Evolutionary conservation across 2,329 filamentous ascomycete genomes (phyloP), one percentile per base, ranked within the genome.

Genomic region (Aspergillus niger): DNA sequence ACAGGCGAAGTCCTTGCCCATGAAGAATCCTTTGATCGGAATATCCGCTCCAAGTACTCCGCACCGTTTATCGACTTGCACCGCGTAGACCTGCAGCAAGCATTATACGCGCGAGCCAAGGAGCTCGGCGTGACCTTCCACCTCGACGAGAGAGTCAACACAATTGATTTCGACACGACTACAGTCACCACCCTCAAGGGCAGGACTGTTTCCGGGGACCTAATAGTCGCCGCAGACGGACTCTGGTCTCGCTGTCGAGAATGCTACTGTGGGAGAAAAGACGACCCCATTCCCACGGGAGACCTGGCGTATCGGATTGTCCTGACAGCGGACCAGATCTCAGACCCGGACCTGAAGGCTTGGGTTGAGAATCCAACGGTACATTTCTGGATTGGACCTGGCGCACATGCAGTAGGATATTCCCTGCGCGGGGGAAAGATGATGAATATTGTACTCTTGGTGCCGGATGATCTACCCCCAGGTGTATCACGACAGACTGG

Each of bases 251-350:
- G 77, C 11, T 86, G 82, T 48, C 80, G 86, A 0, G 78, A 81
- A 54, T 74, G 75, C 3, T 81, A 84, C 15, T 70, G 85, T 0
- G 79, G 79, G 0, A 74, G 69, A 0, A 74, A 77, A 3, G 82
- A 84, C 38, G 73, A 77, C 5, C 85, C 87, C 0, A 70, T 82
- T 7, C 82, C 85, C 0, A 89, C 86, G 0, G 87, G 87, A 0
- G 87, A 90, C 69, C 71, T 90, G 13, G 88, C 87, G 1, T 90
- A 89, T 67, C 79, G 87, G 1, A 83, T 89, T 36, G 82, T 88
- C 0, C 75, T 90, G 3, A 64, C 53, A 4, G 68, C 82, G 0
- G 79, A 84, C 7, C 77, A 86, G 30, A 79, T 89, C 1, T 64
- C 74, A 0, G 84, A 87, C 44, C 74, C 77, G 22, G 75, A 80